These are phyloP conservation scores for Multifurca ochricompacta DNA, from an alignment of 768 basidiomycete genomes.

Conservation along the genomic window DNA sequence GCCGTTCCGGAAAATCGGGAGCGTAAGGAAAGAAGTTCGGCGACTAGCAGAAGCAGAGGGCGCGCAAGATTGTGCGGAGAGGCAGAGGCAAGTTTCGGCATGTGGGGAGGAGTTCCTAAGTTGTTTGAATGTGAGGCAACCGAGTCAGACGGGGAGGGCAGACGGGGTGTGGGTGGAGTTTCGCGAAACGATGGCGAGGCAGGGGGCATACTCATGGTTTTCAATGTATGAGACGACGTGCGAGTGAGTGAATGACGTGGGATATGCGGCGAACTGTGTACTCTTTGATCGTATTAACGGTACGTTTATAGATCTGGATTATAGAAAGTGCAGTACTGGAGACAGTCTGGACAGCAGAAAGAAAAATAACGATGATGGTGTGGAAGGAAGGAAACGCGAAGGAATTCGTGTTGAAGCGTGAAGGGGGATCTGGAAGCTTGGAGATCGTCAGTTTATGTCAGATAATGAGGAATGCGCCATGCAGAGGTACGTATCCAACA, in stretches of 20 bases:
- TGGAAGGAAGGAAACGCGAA: slow-evolving; percentile 34
- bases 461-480: not conserved
- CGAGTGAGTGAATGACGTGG: not conserved
- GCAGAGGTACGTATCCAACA: too few relatives aligned
- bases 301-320: slow-evolving; percentile 60
- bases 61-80: slow-evolving; percentile 32
- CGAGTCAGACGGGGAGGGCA: slow-evolving; percentile 12
- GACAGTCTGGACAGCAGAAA: slow-evolving; percentile 66
- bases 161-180: not conserved
- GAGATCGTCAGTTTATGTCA: not conserved
- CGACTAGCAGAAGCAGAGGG: slow-evolving; percentile 38
- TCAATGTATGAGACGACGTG: not conserved
- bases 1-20: slow-evolving; percentile 42
- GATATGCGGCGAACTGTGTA: slow-evolving; percentile 32
- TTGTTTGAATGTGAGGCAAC: not conserved
- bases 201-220: not conserved
- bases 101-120: not conserved
- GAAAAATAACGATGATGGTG: slow-evolving; percentile 54
- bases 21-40: slow-evolving; percentile 41
- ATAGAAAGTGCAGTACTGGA: slow-evolving; percentile 63
- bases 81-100: not conserved
- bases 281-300: slow-evolving; percentile 55
- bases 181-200: not conserved
- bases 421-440: slow-evolving; percentile 25
- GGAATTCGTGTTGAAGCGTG: slow-evolving; percentile 24